Percentiles rank a stretch among this genome's conserved stretches.
Evolutionary conservation across 257 asterid genomes (phyloP).

Genomic region (Nyctanthes arbortristis): DNA sequence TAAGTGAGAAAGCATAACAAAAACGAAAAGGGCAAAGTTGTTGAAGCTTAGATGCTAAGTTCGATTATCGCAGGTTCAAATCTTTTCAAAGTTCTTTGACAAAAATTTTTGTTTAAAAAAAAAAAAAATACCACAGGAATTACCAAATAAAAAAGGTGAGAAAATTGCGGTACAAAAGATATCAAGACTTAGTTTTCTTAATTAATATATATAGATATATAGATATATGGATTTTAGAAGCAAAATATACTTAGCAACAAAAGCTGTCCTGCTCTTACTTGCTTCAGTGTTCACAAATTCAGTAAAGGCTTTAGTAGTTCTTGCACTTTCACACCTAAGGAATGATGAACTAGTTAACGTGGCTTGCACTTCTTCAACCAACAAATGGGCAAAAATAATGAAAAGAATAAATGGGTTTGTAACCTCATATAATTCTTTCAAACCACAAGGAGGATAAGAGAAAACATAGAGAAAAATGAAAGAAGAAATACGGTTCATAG

Average conservation of each 20-base stretch:
- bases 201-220: no score
- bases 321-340: slow-evolving; percentile 77
- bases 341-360: slow-evolving; percentile 18
- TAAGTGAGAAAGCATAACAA: no score
- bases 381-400: neutral
- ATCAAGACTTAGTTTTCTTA: no score
- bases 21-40: no score
- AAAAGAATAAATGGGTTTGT: neutral
- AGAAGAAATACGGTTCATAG: neutral
- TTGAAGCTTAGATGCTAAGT: no score
- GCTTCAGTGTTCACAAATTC: slow-evolving; percentile 77
- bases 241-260: neutral
- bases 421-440: neutral
- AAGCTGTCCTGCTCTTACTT: slow-evolving; percentile 61
- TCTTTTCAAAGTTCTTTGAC: no score
- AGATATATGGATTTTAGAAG: neutral
- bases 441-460: neutral
- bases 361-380: neutral
- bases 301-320: slow-evolving; percentile 78
- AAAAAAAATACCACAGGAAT: no score
- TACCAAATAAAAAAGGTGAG: no score
- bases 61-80: no score
- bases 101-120: no score
- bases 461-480: neutral
- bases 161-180: no score